These are phyloP conservation scores for Polysphondylium violaceum DNA, from an alignment of 78 protist genomes.

Conservation along the genomic window DNA sequence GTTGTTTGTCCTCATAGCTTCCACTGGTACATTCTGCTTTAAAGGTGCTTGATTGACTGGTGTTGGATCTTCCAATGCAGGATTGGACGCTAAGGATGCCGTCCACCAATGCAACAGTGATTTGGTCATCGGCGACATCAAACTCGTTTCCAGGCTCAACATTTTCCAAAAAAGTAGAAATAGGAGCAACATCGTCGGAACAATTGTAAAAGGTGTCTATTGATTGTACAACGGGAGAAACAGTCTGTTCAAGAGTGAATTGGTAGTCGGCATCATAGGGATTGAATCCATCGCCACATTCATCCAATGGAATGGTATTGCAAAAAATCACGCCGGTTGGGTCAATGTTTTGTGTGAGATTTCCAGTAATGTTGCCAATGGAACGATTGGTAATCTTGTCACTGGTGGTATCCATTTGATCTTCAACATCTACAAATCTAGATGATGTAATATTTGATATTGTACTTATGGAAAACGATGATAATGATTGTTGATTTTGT, in stretches of 20 bases:
- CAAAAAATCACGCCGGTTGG: constrained; percentile 23
- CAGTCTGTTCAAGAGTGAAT: constrained; percentile 12
- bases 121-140: not conserved
- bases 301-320: not conserved
- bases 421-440: not conserved
- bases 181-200: constrained; percentile 12
- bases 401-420: not conserved
- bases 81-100: not conserved
- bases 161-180: not conserved
- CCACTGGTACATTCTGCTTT: no score
- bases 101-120: not conserved
- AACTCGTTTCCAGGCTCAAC: not conserved
- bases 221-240: not conserved
- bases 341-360: constrained; percentile 12
- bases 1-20: no score
- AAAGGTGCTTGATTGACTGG: not conserved
- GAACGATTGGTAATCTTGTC: not conserved
- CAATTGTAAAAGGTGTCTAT: not conserved
- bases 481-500: not conserved
- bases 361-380: not conserved
- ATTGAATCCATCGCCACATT: constrained; percentile 13
- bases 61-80: not conserved
- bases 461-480: not conserved
- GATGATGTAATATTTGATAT: not conserved
- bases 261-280: constrained; percentile 13